Conservation (phyloP, 176 grass and related monocot species). For the Phyllostachys edulis region DNA sequence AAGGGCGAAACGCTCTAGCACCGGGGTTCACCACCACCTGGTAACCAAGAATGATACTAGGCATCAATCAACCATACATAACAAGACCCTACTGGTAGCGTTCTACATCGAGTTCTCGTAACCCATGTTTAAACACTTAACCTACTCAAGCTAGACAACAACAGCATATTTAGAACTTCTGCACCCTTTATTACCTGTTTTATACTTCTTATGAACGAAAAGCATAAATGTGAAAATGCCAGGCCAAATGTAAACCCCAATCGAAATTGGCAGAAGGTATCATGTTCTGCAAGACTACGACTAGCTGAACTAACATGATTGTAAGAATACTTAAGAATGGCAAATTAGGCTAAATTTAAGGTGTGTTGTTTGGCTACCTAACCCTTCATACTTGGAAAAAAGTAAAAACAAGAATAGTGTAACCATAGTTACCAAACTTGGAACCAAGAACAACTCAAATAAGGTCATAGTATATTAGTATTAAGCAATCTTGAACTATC, state of each 20-base stretch:
- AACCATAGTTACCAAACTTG: constrained; percentile 24
- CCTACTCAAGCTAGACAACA: constrained; percentile 77
- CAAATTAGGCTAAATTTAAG: constrained; percentile 1
- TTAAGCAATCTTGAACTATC: background rate
- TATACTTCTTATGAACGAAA: background rate
- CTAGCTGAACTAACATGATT: background rate
- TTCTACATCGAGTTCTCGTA: no score
- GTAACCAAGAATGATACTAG: no score
- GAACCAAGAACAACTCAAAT: background rate
- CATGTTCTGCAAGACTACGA: background rate
- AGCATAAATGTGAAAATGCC: background rate
- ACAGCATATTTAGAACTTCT: constrained; percentile 67
- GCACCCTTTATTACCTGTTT: constrained; percentile 1
- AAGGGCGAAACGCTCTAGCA: no score
- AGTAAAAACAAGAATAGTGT: background rate
- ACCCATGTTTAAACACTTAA: no score
- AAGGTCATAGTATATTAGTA: background rate
- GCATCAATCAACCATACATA: no score
- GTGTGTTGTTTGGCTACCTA: background rate
- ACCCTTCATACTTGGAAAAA: background rate
- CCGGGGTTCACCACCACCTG: no score
- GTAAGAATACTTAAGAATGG: constrained; percentile 6
- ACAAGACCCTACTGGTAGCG: no score
- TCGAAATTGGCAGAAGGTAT: background rate
- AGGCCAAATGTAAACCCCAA: constrained; percentile 4